These are phyloP conservation scores for Cyphellophora europaea DNA, from an alignment of 2,329 filamentous ascomycete genomes.

Conservation along the genomic window DNA sequence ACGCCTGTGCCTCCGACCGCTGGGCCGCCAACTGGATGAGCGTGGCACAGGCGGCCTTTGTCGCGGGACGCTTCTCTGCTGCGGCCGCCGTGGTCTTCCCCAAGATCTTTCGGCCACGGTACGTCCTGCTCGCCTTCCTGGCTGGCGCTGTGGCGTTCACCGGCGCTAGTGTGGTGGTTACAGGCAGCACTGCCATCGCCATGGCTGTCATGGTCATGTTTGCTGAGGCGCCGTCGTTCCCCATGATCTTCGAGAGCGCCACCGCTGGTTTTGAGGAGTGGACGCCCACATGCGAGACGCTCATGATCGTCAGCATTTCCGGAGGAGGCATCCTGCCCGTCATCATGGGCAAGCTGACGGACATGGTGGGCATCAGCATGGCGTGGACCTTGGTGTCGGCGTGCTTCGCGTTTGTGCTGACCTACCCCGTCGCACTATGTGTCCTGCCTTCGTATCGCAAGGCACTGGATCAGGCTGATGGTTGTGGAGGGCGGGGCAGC, in stretches of 20 bases:
- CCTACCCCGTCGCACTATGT: constrained; percentile 12
- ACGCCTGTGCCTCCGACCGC: constrained; percentile 42
- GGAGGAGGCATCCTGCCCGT: constrained; percentile 16
- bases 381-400: constrained; percentile 13
- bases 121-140: constrained; percentile 61
- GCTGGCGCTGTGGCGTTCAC: constrained; percentile 51
- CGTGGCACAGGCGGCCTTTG: constrained; percentile 64
- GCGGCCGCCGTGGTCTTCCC: constrained; percentile 44
- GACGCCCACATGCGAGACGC: constrained; percentile 15
- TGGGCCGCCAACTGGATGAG: constrained; percentile 60
- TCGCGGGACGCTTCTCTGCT: constrained; percentile 62
- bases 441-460: constrained; percentile 13
- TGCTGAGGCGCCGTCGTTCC: constrained; percentile 73
- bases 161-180: constrained; percentile 38
- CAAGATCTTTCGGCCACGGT: constrained; percentile 58
- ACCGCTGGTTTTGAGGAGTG: constrained; percentile 14
- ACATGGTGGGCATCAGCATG: constrained; percentile 11
- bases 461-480: constrained; percentile 11
- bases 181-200: constrained; percentile 36
- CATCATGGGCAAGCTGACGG: constrained; percentile 14
- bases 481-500: constrained; percentile 1
- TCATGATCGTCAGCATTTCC: constrained; percentile 16
- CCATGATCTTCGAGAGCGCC: constrained; percentile 56
- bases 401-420: constrained; percentile 15
- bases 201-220: constrained; percentile 65